phyloP scores from a whole-genome alignment of 2,329 filamentous ascomycete genomes.

The Scorias spongiosa region DNA sequence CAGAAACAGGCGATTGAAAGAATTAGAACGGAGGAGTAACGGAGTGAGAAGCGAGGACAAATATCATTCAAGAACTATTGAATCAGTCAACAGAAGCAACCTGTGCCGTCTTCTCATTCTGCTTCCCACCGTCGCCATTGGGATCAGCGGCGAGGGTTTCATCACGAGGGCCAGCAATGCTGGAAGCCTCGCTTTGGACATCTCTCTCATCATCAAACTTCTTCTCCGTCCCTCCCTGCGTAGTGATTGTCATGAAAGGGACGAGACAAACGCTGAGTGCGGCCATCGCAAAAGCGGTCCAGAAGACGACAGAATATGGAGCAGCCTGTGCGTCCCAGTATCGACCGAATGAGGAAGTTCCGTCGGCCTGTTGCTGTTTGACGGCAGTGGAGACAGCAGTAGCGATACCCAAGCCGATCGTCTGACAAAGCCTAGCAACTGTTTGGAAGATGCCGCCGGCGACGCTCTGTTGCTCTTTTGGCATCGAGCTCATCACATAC shows the following conservation, averaged over 20 bases:
- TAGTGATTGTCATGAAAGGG: slow-evolving; percentile 38
- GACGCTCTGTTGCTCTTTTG: slow-evolving; percentile 46
- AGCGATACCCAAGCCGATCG: slow-evolving; percentile 45
- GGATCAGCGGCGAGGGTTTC: too few relatives aligned
- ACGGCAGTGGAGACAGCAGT: slow-evolving; percentile 44
- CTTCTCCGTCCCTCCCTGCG: slow-evolving; percentile 30
- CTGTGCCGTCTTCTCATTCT: too few relatives aligned
- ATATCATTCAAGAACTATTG: too few relatives aligned
- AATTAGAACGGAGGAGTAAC: too few relatives aligned
- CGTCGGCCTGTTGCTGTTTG: slow-evolving; percentile 12
- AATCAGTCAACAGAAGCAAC: too few relatives aligned
- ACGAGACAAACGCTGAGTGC: slow-evolving; percentile 31
- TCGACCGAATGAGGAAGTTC: slow-evolving; percentile 11
- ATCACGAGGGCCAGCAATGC: too few relatives aligned
- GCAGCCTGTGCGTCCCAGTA: slow-evolving; percentile 31
- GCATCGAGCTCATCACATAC: slow-evolving; percentile 54
- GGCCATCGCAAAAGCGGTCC: slow-evolving; percentile 33
- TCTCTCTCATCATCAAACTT: neutral
- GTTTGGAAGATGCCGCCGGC: slow-evolving; percentile 57
- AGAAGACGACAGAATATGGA: slow-evolving; percentile 38
- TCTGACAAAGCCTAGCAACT: slow-evolving; percentile 43
- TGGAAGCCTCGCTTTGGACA: neutral
- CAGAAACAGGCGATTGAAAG: too few relatives aligned
- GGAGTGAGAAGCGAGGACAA: too few relatives aligned
- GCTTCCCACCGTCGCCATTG: too few relatives aligned